Percentiles rank a stretch among this genome's conserved stretches.
These are phyloP conservation scores for Neonectria faginata DNA, from an alignment of 2,329 filamentous ascomycete genomes.

Conservation along the genomic window DNA sequence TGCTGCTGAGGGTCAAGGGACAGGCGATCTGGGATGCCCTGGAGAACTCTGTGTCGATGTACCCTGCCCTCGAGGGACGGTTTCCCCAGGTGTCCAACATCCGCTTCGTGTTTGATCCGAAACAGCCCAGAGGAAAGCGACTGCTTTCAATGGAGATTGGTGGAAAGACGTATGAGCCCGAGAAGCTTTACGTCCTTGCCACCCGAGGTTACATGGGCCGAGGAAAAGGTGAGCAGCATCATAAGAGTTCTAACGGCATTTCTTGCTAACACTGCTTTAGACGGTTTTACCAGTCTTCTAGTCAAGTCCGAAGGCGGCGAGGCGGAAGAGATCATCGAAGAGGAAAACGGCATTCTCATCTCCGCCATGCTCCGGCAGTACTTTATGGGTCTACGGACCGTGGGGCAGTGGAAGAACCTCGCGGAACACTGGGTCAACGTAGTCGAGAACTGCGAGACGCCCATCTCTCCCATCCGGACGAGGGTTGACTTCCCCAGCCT, in stretches of 20 bases:
- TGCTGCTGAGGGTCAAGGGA: constrained; percentile 79
- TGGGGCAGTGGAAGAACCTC: constrained; percentile 83
- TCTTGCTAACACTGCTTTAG: constrained; percentile 52
- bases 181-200: constrained; percentile 76
- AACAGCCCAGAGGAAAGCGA: constrained; percentile 68
- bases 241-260: neutral
- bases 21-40: constrained; percentile 81
- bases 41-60: constrained; percentile 84
- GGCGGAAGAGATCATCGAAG: constrained; percentile 82
- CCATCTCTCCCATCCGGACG: constrained; percentile 53
- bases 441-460: constrained; percentile 69
- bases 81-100: constrained; percentile 93
- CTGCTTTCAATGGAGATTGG: constrained; percentile 72
- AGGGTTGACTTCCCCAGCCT: constrained; percentile 37
- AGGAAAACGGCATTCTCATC: constrained; percentile 89
- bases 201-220: constrained; percentile 91
- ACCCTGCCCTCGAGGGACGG: constrained; percentile 84
- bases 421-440: constrained; percentile 76
- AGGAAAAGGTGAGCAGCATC: constrained; percentile 69
- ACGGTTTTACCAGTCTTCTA: constrained; percentile 83
- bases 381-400: constrained; percentile 85
- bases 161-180: constrained; percentile 69
- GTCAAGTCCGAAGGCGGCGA: constrained; percentile 79
- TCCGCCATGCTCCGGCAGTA: constrained; percentile 90
- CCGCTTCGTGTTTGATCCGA: constrained; percentile 76